These are phyloP conservation scores for Globisporangium iwayamae DNA, from an alignment of 352 stramenopile species.

Conservation along the genomic window DNA sequence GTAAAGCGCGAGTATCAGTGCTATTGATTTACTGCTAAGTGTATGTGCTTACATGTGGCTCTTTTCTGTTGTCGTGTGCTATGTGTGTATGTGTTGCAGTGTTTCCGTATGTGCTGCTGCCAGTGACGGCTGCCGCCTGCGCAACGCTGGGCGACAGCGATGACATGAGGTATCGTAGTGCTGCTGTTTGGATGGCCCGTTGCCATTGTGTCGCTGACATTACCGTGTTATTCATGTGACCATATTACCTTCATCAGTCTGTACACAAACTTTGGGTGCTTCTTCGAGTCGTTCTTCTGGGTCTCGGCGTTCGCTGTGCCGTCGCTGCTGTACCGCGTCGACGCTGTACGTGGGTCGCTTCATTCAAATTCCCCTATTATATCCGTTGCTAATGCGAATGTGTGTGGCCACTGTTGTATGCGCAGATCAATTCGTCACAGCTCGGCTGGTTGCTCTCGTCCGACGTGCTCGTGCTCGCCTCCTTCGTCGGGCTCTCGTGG, in stretches of 20 bases:
- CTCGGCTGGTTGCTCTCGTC: slow-evolving; percentile 59
- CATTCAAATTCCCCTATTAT: background rate
- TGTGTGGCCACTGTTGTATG: background rate
- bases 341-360: slow-evolving; percentile 34
- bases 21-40: background rate
- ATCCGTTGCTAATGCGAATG: background rate
- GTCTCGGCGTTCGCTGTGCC: slow-evolving; percentile 58
- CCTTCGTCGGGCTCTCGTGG: slow-evolving; percentile 52
- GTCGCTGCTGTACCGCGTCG: slow-evolving; percentile 59
- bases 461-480: slow-evolving; percentile 54
- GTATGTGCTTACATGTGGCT: background rate
- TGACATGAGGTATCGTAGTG: slow-evolving; percentile 34
- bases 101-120: slow-evolving; percentile 60
- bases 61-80: background rate
- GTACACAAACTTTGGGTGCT: slow-evolving; percentile 67
- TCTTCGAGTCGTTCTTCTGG: slow-evolving; percentile 75
- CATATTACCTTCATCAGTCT: slow-evolving; percentile 13
- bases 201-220: background rate
- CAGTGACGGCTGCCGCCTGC: slow-evolving; percentile 56
- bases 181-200: too few species aligned
- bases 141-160: slow-evolving; percentile 45
- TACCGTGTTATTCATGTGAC: background rate
- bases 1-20: background rate
- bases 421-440: slow-evolving; percentile 56
- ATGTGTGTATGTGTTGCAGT: slow-evolving; percentile 22